Evolutionary conservation across 2,329 filamentous ascomycete genomes (phyloP).

Genomic region (Colletotrichum abscissum): DNA sequence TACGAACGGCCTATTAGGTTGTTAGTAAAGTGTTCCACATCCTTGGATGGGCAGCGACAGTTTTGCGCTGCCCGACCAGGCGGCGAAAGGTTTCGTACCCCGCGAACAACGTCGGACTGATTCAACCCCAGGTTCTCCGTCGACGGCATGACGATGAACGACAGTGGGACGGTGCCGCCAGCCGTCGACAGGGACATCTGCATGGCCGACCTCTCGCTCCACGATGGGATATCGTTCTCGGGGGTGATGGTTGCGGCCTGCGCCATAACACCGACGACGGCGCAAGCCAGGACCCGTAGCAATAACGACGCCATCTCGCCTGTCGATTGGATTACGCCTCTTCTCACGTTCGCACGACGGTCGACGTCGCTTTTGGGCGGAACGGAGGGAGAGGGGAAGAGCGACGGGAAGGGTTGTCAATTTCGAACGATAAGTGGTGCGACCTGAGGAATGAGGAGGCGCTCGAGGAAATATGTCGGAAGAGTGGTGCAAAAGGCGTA

Average conservation of each 20-base stretch:
- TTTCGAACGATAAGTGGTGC: slow-evolving; percentile 5
- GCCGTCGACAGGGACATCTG: slow-evolving; percentile 49
- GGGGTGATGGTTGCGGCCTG: slow-evolving; percentile 45
- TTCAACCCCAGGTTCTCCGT: slow-evolving; percentile 56
- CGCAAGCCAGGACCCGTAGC: slow-evolving; percentile 44
- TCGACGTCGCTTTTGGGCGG: slow-evolving; percentile 48
- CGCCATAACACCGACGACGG: slow-evolving; percentile 47
- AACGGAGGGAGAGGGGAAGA: slow-evolving; percentile 14
- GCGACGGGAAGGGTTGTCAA: not conserved
- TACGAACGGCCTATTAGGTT: slow-evolving; percentile 51
- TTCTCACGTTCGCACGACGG: slow-evolving; percentile 42
- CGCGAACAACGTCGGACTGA: slow-evolving; percentile 46
- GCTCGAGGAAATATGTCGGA: not conserved
- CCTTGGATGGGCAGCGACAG: not conserved
- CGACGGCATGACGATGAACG: slow-evolving; percentile 59
- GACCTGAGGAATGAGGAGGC: not conserved
- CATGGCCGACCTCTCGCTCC: slow-evolving; percentile 53
- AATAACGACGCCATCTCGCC: slow-evolving; percentile 47
- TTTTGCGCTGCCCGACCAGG: not conserved
- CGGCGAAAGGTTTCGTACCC: slow-evolving; percentile 45
- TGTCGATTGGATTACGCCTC: slow-evolving; percentile 3
- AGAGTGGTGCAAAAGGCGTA: not conserved
- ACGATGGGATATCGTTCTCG: slow-evolving; percentile 49
- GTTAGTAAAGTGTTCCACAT: slow-evolving; percentile 5
- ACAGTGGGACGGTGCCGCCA: slow-evolving; percentile 40